These are phyloP conservation scores for Eucalyptus curtisii DNA, from an alignment of 345 rosid genomes.

Conservation along the genomic window DNA sequence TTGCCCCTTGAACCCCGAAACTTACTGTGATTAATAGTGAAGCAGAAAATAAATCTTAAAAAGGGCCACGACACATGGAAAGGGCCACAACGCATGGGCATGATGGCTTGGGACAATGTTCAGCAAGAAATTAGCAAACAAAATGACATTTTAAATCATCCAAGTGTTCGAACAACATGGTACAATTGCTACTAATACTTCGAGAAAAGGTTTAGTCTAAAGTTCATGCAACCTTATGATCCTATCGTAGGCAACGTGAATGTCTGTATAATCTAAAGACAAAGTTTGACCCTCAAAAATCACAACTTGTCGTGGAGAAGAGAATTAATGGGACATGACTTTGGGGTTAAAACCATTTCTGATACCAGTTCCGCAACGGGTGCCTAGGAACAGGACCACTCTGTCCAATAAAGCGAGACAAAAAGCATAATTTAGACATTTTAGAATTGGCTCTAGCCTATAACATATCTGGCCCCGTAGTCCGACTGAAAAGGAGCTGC, in stretches of 20 bases:
- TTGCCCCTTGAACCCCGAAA: no score
- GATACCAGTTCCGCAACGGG: fast-evolving
- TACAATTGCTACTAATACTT: neutral
- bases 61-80: neutral
- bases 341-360: neutral
- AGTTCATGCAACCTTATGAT: neutral
- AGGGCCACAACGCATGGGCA: neutral
- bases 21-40: no score
- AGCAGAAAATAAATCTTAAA: neutral
- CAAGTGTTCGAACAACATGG: neutral
- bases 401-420: neutral
- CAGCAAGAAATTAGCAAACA: neutral
- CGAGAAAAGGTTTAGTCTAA: neutral
- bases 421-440: neutral
- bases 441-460: neutral
- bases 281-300: neutral
- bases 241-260: neutral
- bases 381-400: neutral
- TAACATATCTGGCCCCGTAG: neutral
- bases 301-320: neutral
- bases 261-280: neutral
- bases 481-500: neutral
- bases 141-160: neutral
- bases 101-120: neutral
- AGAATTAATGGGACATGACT: neutral